Base-by-base conservation (phyloP, 225 moss, liverwort and hornwort genomes). In the Pseudoscleropodium purum region DNA sequence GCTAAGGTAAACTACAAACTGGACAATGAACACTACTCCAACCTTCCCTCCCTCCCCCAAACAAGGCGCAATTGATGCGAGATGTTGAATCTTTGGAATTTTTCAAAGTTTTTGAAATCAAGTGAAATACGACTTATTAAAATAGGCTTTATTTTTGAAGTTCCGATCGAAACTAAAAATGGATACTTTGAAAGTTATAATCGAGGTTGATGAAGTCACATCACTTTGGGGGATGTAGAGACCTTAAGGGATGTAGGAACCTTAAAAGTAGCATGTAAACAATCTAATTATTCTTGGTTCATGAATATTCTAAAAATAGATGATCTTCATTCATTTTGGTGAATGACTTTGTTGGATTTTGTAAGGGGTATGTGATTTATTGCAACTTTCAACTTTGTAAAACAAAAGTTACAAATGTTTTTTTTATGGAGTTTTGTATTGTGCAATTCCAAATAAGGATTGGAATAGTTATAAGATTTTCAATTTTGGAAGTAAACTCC, bases 31-130 rank as follows among this genome's bases (percentile, higher is more conserved):
- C 29, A 62, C 18, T 19, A 62, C 18, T 19, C 56, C 56, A 7
- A 15, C 2, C 2, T 6, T 7, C 24, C 7, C 2, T 1, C 36
- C 68, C 4, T 7, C 2, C 7, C 3, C 30, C 14, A 29, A 30
- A 64, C 3, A 27, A 43, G 27, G 29, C 18, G 29, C 3, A 74
- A 10, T 73, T 43, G 29, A 45, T 3, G 3, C 0, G 3, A 29
- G 17, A 29, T 5, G 2, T 41, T 45, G 45, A 18, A 74, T 45
- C 47, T 10, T 30, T 30, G 30, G 18, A 8, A 18, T 30, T 33
- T 18, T 75, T 33, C 49, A 75, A 49, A 49, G 19, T 31, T 31
- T 18, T 49, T 57, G 31, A 33, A 30, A 47, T 75, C 3, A 31
- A 47, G 30, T 4, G 4, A 47, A 30, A 75, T 11, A 7, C 11